phyloP scores from a whole-genome alignment of 345 rosid genomes.

The Anacardium occidentale region DNA sequence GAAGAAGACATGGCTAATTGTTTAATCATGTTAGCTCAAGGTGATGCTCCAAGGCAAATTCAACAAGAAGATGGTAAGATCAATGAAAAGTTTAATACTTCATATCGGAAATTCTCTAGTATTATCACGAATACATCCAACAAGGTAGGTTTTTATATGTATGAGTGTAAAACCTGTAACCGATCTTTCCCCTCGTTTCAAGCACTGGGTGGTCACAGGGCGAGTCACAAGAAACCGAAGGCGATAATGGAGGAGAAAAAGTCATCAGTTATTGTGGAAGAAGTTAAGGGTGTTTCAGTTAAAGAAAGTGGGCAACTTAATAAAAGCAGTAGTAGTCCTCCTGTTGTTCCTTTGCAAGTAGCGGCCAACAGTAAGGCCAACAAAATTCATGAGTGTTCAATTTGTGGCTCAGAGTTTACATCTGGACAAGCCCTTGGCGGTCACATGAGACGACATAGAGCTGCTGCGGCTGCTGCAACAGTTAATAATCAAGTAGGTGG shows the following conservation, averaged over 20 bases:
- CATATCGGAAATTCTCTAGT: too few relatives aligned
- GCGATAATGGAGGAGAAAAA: conserved; percentile 23
- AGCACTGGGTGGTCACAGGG: conserved; percentile 95
- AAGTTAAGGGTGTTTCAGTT: conserved; percentile 7
- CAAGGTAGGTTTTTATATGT: conserved; percentile 56
- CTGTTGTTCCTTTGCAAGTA: conserved; percentile 39
- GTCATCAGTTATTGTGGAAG: conserved; percentile 1
- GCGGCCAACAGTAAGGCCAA: conserved; percentile 23
- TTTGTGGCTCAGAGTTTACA: conserved; percentile 86
- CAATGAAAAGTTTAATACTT: conserved; percentile 13
- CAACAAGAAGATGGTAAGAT: not conserved
- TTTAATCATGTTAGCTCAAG: conserved; percentile 77
- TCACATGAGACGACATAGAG: conserved; percentile 94
- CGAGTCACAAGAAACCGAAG: conserved; percentile 87
- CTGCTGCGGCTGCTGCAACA: conserved; percentile 24
- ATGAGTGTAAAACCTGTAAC: conserved; percentile 90
- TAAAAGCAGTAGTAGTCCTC: conserved; percentile 24
- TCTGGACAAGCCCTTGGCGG: conserved; percentile 99
- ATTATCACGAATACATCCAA: too few relatives aligned
- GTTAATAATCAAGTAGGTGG: too few relatives aligned
- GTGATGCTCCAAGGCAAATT: conserved; percentile 26
- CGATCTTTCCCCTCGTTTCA: conserved; percentile 88
- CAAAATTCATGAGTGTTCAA: conserved; percentile 85
- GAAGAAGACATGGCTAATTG: conserved; percentile 96
- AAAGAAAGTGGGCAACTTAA: conserved; percentile 27